Evolutionary conservation across 108 stramenopile genomes (phyloP).

Genomic region (Cyclotella baltica): DNA sequence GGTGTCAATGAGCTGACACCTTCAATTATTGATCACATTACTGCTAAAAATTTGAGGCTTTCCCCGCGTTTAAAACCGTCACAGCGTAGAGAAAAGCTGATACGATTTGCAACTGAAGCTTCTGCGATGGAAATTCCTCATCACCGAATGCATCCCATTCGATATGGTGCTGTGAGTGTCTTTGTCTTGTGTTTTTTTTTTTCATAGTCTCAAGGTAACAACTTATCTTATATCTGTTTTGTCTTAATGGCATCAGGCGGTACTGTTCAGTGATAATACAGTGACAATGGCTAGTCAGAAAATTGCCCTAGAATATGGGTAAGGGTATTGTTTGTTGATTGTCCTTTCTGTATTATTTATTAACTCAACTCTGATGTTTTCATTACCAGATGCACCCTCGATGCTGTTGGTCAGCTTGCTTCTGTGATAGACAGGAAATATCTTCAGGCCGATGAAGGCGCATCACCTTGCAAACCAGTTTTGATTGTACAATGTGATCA

Average conservation of each 20-base stretch:
- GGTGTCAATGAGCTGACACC: slow-evolving; percentile 18
- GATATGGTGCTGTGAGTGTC: slow-evolving; percentile 83
- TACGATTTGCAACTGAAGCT: slow-evolving; percentile 58
- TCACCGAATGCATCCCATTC: slow-evolving; percentile 73
- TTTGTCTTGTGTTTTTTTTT: too few relatives aligned
- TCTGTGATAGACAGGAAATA: slow-evolving; percentile 39
- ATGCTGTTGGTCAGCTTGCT: slow-evolving; percentile 83
- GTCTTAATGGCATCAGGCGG: too few relatives aligned
- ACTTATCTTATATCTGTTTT: too few relatives aligned
- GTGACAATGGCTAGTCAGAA: slow-evolving; percentile 62
- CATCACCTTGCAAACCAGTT: slow-evolving; percentile 32
- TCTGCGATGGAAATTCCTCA: slow-evolving; percentile 46
- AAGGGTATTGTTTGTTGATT: not conserved
- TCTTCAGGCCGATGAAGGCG: slow-evolving; percentile 28
- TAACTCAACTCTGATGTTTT: not conserved
- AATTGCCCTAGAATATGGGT: slow-evolving; percentile 85
- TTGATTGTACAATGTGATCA: slow-evolving; percentile 82
- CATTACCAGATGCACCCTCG: slow-evolving; percentile 61
- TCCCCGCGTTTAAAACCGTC: slow-evolving; percentile 29
- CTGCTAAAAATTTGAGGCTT: slow-evolving; percentile 30
- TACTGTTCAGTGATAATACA: slow-evolving; percentile 66
- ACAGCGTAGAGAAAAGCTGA: slow-evolving; percentile 51
- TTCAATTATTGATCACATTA: slow-evolving; percentile 27
- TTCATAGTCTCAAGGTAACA: too few relatives aligned
- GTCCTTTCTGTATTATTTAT: not conserved